These are phyloP conservation scores for Cyberlindnera bimundalis DNA, from an alignment of 805 yeast species.

Conservation along the genomic window DNA sequence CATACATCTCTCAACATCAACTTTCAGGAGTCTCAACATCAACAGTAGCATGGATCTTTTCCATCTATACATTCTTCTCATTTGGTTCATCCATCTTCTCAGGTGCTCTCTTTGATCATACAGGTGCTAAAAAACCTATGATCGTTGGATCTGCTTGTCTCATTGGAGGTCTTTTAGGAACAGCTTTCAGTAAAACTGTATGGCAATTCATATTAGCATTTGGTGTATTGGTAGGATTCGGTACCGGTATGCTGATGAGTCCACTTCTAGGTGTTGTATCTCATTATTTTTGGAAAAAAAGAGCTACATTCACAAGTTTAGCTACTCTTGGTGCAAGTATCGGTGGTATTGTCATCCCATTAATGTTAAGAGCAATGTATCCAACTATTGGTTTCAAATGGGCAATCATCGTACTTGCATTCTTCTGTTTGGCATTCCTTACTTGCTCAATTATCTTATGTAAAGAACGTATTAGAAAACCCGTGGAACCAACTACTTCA, in stretches of 20 bases:
- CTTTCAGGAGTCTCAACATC: slow-evolving; percentile 41
- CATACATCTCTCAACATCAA: slow-evolving; percentile 53
- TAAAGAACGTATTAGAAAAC: slow-evolving; percentile 32
- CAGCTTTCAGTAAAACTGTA: slow-evolving; percentile 40
- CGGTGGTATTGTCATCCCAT: slow-evolving; percentile 52
- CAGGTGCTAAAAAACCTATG: slow-evolving; percentile 38
- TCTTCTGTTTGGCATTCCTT: slow-evolving; percentile 31
- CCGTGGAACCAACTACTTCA: not conserved
- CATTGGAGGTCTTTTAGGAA: slow-evolving; percentile 39
- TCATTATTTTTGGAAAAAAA: slow-evolving; percentile 41
- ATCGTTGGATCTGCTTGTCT: slow-evolving; percentile 35
- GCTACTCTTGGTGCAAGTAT: slow-evolving; percentile 48
- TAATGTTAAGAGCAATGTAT: slow-evolving; percentile 40
- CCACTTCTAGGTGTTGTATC: slow-evolving; percentile 54
- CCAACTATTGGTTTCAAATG: slow-evolving; percentile 46
- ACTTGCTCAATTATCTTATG: slow-evolving; percentile 26
- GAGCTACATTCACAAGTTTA: slow-evolving; percentile 43
- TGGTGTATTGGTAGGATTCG: slow-evolving; percentile 43
- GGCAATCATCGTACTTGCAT: slow-evolving; percentile 48
- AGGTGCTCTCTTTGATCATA: slow-evolving; percentile 43
- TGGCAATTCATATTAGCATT: slow-evolving; percentile 52
- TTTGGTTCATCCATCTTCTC: slow-evolving; percentile 35
- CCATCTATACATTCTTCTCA: slow-evolving; percentile 27
- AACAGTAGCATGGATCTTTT: slow-evolving; percentile 55
- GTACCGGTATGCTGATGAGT: slow-evolving; percentile 42